Percentiles rank a stretch among this genome's conserved stretches.
phyloP scores from a whole-genome alignment of 352 stramenopile genomes.

The Phytophthora pluvialis region DNA sequence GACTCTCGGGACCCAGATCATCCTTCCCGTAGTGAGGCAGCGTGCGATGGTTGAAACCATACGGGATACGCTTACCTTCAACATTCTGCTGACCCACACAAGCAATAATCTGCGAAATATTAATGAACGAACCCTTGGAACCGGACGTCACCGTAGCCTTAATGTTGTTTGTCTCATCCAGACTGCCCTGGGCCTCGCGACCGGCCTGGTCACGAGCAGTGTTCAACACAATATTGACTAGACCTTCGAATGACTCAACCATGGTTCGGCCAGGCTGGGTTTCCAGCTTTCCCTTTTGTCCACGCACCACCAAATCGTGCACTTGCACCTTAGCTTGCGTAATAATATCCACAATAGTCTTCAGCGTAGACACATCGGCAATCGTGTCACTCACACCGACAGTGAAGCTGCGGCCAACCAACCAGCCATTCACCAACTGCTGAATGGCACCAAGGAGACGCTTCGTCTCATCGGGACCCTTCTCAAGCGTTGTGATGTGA shows the following conservation, averaged over 20 bases:
- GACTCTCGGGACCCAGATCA: conserved; percentile 97
- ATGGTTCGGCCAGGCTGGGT: conserved; percentile 98
- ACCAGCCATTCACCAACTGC: conserved; percentile 98
- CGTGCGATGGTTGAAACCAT: conserved; percentile 95
- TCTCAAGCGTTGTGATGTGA: conserved; percentile 96
- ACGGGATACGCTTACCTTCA: conserved; percentile 98
- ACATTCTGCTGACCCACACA: conserved; percentile 99
- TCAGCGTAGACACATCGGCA: conserved; percentile 97
- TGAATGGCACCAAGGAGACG: conserved; percentile 95
- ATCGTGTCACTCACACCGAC: conserved; percentile 99
- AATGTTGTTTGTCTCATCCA: conserved; percentile 98
- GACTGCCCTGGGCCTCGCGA: conserved; percentile 81
- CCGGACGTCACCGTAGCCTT: conserved; percentile 99
- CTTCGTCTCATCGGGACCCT: conserved; percentile 90
- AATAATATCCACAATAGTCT: conserved; percentile 99
- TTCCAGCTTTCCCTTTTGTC: conserved; percentile 97
- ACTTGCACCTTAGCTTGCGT: conserved; percentile 97
- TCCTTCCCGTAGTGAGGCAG: conserved; percentile 97
- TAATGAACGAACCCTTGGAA: conserved; percentile 99
- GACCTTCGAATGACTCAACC: conserved; percentile 99
- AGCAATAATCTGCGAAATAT: conserved; percentile 99
- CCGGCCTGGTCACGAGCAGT: conserved; percentile 86
- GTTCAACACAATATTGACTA: conserved; percentile 97
- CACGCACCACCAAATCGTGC: conserved; percentile 95
- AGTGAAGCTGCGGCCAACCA: conserved; percentile 98